Evolutionary conservation across 805 yeast genomes (phyloP).

Genomic region (Brettanomyces naardenensis): DNA sequence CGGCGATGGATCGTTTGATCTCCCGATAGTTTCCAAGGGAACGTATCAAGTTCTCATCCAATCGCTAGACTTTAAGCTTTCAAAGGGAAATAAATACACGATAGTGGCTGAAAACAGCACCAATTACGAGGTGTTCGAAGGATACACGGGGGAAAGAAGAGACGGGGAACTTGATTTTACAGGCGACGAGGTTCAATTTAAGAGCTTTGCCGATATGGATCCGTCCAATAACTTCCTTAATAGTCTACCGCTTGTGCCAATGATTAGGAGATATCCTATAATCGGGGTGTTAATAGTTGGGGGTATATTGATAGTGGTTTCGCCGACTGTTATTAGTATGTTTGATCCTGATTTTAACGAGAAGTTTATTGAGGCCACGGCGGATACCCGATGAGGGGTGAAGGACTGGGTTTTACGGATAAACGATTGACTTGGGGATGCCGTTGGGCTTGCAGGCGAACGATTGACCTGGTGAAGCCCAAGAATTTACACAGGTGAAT

Average conservation of each 20-base stretch:
- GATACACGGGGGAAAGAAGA: neutral
- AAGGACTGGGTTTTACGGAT: no score
- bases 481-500: no score
- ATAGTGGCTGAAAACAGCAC: slow-evolving; percentile 7
- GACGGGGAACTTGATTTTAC: slow-evolving; percentile 6
- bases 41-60: slow-evolving; percentile 11
- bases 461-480: no score
- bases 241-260: slow-evolving; percentile 15
- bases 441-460: no score
- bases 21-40: slow-evolving; percentile 8
- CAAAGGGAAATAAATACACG: slow-evolving; percentile 8
- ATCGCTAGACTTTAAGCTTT: slow-evolving; percentile 14
- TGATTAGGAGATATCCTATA: slow-evolving; percentile 14
- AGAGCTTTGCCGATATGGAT: slow-evolving; percentile 12
- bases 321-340: slow-evolving; percentile 18
- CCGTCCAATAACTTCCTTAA: slow-evolving; percentile 6
- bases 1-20: slow-evolving; percentile 10
- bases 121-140: neutral
- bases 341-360: slow-evolving; percentile 23
- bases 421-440: no score
- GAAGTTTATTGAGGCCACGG: slow-evolving; percentile 15
- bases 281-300: slow-evolving; percentile 8
- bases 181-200: slow-evolving; percentile 8
- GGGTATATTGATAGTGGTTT: slow-evolving; percentile 10
- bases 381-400: no score